These are phyloP conservation scores for Linnemannia zychae DNA, from an alignment of 192 early-diverging fungal species.

Conservation along the genomic window DNA sequence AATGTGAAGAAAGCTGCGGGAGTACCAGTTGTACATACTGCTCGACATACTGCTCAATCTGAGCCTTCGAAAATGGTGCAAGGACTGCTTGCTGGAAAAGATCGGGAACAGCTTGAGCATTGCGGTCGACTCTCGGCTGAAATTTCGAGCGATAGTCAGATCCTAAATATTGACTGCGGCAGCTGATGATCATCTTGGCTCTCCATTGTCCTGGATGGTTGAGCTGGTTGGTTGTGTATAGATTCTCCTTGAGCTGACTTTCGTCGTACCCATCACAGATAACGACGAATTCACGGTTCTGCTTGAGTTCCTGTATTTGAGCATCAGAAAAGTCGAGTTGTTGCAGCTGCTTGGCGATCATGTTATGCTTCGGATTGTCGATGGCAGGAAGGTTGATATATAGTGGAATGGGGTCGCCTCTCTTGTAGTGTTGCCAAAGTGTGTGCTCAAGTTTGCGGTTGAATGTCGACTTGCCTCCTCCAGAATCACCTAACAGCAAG, in stretches of 20 bases:
- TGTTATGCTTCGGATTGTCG: not conserved
- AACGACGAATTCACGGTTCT: not conserved
- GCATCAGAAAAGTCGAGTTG: not conserved
- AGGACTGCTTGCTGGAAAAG: not conserved
- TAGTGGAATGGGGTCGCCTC: not conserved
- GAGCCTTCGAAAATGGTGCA: not conserved
- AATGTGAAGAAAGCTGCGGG: no score
- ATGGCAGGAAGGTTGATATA: slow-evolving; percentile 7
- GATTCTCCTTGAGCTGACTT: not conserved
- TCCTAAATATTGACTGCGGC: not conserved
- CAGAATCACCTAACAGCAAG: slow-evolving; percentile 1
- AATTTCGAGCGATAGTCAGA: not conserved
- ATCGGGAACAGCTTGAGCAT: slow-evolving; percentile 40
- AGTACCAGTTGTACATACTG: no score
- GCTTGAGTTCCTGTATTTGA: slow-evolving; percentile 1
- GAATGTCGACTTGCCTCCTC: slow-evolving; percentile 8
- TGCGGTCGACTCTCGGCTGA: not conserved
- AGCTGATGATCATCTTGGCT: slow-evolving; percentile 10
- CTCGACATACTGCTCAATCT: not conserved
- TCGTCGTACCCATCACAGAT: slow-evolving; percentile 15
- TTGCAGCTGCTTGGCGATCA: slow-evolving; percentile 1
- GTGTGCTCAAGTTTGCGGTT: not conserved
- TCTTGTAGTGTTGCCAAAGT: not conserved
- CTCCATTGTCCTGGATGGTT: not conserved
- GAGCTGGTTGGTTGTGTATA: not conserved